Percentiles rank a stretch among this genome's conserved stretches.
These are phyloP conservation scores for Skeletonema marinoi DNA, from an alignment of 108 stramenopile genomes.

Conservation along the genomic window DNA sequence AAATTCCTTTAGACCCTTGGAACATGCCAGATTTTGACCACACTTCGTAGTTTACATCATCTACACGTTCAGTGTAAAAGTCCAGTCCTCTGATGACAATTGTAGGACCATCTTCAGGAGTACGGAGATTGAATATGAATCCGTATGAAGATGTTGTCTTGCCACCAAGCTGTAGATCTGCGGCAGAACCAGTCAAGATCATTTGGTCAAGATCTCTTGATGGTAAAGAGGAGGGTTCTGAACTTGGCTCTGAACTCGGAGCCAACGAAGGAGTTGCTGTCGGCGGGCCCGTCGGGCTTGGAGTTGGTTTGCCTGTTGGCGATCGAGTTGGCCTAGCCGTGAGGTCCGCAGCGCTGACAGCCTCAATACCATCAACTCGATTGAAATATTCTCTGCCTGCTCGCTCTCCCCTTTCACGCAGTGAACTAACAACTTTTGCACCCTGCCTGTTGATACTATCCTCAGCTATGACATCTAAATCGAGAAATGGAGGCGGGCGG, in stretches of 20 bases:
- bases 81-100: slow-evolving; percentile 5
- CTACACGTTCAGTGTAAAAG: slow-evolving; percentile 15
- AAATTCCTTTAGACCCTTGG: not conserved
- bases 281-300: not conserved
- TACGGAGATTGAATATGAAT: slow-evolving; percentile 13
- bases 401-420: slow-evolving; percentile 1
- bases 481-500: not conserved
- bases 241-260: not conserved
- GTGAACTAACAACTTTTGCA: not conserved
- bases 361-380: not conserved
- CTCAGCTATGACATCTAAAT: not conserved
- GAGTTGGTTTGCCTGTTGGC: not conserved
- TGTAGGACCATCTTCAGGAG: not conserved
- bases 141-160: slow-evolving; percentile 12
- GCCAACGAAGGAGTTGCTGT: not conserved
- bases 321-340: not conserved
- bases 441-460: not conserved
- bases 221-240: not conserved
- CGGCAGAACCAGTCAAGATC: not conserved
- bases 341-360: not conserved
- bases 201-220: not conserved
- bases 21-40: not conserved
- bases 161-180: slow-evolving; percentile 4
- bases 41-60: slow-evolving; percentile 8
- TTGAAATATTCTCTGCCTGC: slow-evolving; percentile 4